Evolutionary conservation across 2,329 filamentous ascomycete genomes (phyloP).

Genomic region (Penicillium frequentans): DNA sequence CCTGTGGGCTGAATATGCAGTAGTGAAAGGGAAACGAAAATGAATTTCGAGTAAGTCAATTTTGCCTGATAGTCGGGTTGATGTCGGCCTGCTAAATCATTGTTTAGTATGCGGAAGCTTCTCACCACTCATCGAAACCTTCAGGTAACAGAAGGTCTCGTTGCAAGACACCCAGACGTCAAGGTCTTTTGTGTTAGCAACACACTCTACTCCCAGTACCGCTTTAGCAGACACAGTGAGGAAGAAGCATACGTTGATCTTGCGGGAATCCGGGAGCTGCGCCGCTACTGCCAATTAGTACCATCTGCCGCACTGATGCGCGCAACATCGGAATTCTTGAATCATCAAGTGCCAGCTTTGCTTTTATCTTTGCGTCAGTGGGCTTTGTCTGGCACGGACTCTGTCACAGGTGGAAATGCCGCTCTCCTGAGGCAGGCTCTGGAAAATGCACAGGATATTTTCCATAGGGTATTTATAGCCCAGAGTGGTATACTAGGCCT

Average conservation of each 20-base stretch:
- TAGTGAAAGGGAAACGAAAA: neutral
- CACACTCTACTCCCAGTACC: conserved; percentile 2
- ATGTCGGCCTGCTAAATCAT: neutral
- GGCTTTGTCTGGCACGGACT: conserved; percentile 6
- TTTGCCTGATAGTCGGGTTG: neutral
- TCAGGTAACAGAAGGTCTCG: neutral
- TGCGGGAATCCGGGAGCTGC: conserved; percentile 4
- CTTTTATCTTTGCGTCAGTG: conserved; percentile 13
- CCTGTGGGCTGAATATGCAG: neutral
- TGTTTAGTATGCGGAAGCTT: neutral
- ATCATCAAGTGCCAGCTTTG: conserved; percentile 7
- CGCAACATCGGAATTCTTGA: conserved; percentile 1
- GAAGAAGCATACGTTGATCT: conserved; percentile 7
- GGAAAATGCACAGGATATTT: neutral
- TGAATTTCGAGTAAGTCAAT: neutral
- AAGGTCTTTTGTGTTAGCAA: conserved; percentile 12
- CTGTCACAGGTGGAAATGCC: conserved; percentile 1
- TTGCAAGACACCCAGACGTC: neutral
- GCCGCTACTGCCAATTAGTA: conserved; percentile 11
- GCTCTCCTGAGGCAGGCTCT: neutral
- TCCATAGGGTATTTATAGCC: conserved; percentile 5
- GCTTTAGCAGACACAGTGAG: neutral
- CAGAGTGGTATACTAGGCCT: neutral
- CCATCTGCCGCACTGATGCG: conserved; percentile 10
- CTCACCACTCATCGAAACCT: conserved; percentile 5